Base-by-base conservation (phyloP, 2,329 filamentous ascomycete species). In the Fusarium pilosicola region DNA sequence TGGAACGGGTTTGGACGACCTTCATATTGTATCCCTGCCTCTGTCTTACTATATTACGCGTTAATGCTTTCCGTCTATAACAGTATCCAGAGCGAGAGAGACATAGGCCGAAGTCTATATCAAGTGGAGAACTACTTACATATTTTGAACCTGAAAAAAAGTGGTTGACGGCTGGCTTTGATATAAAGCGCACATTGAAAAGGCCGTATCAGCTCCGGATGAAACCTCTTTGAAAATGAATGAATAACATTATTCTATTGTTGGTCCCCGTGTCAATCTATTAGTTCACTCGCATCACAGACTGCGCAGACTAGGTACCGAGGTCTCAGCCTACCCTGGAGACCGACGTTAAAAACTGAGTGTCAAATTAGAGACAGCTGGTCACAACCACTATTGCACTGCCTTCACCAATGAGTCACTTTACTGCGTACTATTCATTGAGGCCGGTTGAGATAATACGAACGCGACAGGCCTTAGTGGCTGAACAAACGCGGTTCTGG, bases 401-500 rank as follows among this genome's bases (percentile, higher is more conserved):
- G 36, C 54, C 61, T n/a, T 38, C 11, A 28, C 28, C 3, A 18
- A 63, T 60, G 54, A 63, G 42, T 59, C 54, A 63, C 22, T 28
- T 34, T 10, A 26, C 36, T 38, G 22, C 34, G 15, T 30, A 30
- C 30, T 34, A 17, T 44, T 26, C n/a, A 28, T 32, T 28, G 22
- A 24, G 22, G 24, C 26, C 24, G 15, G 13, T 49, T n/a, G 41
- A 36, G 32, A 55, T 22, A 52, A 62, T 62, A 69, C 64, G 57
- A 68, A 68, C 41, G 42, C 56, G 39, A 45, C 26, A 28, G 28
- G 28, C 13, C 20, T 59, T 14, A 22, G 17, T 34, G 32, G 26
- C 44, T 55, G 34, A 64, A 54, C 24, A 36, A 51, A n/a, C 15
- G 7, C 20, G n/a, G 38, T 69, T 59, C 58, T 58, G 56, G 67